These are phyloP conservation scores for Babesia bigemina DNA, from an alignment of 169 alveolate species.

Conservation along the genomic window DNA sequence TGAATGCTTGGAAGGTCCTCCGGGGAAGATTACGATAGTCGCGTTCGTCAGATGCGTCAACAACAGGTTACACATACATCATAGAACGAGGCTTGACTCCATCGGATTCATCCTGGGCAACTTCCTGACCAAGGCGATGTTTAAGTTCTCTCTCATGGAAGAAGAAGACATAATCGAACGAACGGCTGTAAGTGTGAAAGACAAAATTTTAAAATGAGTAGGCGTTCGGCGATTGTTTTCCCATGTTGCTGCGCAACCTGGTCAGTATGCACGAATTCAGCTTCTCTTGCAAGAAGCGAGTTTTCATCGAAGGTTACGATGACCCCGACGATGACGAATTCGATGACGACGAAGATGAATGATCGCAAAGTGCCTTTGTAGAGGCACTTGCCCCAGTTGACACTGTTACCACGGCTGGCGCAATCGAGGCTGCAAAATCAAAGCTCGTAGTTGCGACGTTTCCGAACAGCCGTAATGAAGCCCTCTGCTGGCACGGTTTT, in stretches of 20 bases:
- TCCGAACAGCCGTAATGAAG: slow-evolving; percentile 23
- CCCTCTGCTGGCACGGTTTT: slow-evolving; percentile 22
- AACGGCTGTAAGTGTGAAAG: slow-evolving; percentile 1
- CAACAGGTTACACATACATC: slow-evolving; percentile 55
- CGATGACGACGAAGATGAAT: slow-evolving; percentile 6
- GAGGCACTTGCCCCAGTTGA: too few species aligned
- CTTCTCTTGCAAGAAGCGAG: slow-evolving; percentile 43
- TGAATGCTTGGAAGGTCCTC: slow-evolving; percentile 43
- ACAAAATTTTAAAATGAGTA: neutral
- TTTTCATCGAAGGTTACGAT: slow-evolving; percentile 35
- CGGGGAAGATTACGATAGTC: neutral
- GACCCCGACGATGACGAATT: slow-evolving; percentile 35
- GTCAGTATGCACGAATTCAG: slow-evolving; percentile 48
- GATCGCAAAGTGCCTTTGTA: neutral
- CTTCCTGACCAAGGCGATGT: slow-evolving; percentile 23
- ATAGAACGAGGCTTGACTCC: slow-evolving; percentile 36
- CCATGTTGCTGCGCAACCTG: slow-evolving; percentile 51
- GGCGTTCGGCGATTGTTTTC: slow-evolving; percentile 65
- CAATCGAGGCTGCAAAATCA: neutral
- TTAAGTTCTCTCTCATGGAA: neutral
- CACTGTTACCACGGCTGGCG: neutral
- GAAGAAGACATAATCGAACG: slow-evolving; percentile 7
- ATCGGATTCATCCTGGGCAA: slow-evolving; percentile 59
- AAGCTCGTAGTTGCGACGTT: slow-evolving; percentile 9
- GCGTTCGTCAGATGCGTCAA: slow-evolving; percentile 51